phyloP scores from a whole-genome alignment of 345 rosid species.

The Ricinus communis region DNA sequence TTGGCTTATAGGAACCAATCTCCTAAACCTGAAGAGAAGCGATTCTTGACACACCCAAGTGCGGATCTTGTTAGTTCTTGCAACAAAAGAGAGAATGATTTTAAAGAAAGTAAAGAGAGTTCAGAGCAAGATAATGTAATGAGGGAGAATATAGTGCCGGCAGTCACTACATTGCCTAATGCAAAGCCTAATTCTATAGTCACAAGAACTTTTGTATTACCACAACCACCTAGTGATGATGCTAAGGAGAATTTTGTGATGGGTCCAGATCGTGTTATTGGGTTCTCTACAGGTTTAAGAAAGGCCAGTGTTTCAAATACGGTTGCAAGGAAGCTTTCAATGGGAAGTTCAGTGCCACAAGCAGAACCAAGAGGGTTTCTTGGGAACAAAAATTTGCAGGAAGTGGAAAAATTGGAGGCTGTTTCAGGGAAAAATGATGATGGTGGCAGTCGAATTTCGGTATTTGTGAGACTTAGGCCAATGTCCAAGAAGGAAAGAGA shows the following conservation, averaged over 20 bases:
- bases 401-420: slow-evolving; percentile 46
- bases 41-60: slow-evolving; percentile 52
- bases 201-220: slow-evolving; percentile 48
- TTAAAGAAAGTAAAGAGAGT: slow-evolving; percentile 33
- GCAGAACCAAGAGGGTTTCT: slow-evolving; percentile 31
- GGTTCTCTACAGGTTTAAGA: slow-evolving; percentile 49
- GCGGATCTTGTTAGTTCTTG: slow-evolving; percentile 47
- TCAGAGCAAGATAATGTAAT: slow-evolving; percentile 32
- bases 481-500: slow-evolving; percentile 90
- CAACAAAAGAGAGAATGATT: slow-evolving; percentile 37
- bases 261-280: slow-evolving; percentile 53
- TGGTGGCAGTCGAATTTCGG: slow-evolving; percentile 55
- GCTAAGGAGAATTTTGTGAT: slow-evolving; percentile 63
- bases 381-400: slow-evolving; percentile 29
- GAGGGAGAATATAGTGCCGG: slow-evolving; percentile 42
- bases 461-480: slow-evolving; percentile 94
- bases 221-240: slow-evolving; percentile 50
- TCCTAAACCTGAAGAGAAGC: slow-evolving; percentile 48
- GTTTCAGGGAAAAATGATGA: slow-evolving; percentile 31
- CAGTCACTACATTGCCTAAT: slow-evolving; percentile 16
- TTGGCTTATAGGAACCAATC: slow-evolving; percentile 44
- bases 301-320: slow-evolving; percentile 36
- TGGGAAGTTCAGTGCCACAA: slow-evolving; percentile 39
- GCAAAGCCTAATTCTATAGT: slow-evolving; percentile 34
- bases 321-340: slow-evolving; percentile 70